Base-by-base conservation (phyloP, 2,329 filamentous ascomycete genomes). In the Lachnellula willkommii region DNA sequence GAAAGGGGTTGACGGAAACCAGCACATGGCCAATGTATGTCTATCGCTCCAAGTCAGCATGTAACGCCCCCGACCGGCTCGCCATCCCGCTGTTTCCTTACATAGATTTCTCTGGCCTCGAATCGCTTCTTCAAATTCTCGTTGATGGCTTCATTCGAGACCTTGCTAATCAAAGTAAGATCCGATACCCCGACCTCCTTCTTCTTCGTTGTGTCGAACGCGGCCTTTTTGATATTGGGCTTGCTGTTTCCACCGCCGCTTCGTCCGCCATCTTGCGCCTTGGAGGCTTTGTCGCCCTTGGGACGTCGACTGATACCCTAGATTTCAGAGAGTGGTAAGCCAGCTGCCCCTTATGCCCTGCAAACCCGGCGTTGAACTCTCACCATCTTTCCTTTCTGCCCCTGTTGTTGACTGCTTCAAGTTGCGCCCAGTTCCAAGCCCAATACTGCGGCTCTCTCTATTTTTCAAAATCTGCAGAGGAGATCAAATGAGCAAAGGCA, bases 21-120 rank as follows among this genome's bases (percentile, higher is more conserved):
- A 99, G 75, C 74, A 99, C 94, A 87, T 97, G 93, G 77, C 94
- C 94, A 72, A 99, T 99, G 74, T 99, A 99, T 70, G 94, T 99
- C 82, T 85, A 68, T 63, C 11, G 37, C 5, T 17, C 42, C 24
- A 64, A 60, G 57, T 60, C 54, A 64, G 59, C 54, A 26, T 45
- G 42, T 22, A 22, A 17, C 5, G 11, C 24, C 17, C 11, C 17
- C 22, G 9, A 12, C 17, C 15, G 11, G 42, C 42, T 5, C 17
- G 5, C 42, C 1, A 5, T 12, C n/a, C 17, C n/a, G 11, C 42
- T 12, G 12, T n/a, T 39, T 53, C 68, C 68, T 61, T 66, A 85
- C 82, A 78, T 99, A 99, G 72, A 99, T 99, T 76, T 99, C 93
- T 73, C 82, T 87, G 79, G 93, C 92, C 71, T 97, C 90, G 74